phyloP scores from a whole-genome alignment of 78 protist genomes.

The Pigoraptor vietnamica region DNA sequence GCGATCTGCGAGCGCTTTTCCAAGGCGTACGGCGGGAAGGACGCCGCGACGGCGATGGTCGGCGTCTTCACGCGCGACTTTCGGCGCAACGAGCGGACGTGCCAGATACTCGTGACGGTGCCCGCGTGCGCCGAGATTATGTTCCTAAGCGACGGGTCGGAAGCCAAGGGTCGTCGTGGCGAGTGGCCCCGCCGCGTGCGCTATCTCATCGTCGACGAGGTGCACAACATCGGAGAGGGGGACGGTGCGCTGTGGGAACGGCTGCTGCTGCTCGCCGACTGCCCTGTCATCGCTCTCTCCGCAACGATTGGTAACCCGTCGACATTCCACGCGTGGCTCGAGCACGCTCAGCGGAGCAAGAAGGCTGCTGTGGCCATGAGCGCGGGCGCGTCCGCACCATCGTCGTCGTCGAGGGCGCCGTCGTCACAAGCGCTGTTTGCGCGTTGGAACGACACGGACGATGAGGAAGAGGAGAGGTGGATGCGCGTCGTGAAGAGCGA shows the following conservation, averaged over 20 bases:
- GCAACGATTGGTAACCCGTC: constrained; percentile 82
- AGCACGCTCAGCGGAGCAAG: neutral
- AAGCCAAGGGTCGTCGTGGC: neutral
- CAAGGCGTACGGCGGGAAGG: constrained; percentile 18
- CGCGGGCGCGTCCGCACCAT: no score
- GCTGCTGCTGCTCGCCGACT: constrained; percentile 33
- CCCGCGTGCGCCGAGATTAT: constrained; percentile 40
- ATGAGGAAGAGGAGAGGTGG: neutral
- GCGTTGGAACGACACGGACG: neutral
- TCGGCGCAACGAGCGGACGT: neutral
- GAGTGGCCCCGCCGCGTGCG: constrained; percentile 43
- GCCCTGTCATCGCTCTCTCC: constrained; percentile 85
- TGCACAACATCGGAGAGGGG: constrained; percentile 58
- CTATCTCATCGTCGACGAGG: constrained; percentile 83
- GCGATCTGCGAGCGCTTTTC: constrained; percentile 34
- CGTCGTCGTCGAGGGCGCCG: no score
- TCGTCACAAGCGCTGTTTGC: no score
- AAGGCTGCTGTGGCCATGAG: no score
- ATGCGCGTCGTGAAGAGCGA: no score
- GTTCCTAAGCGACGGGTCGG: neutral
- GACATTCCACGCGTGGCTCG: constrained; percentile 54
- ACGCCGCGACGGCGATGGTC: neutral
- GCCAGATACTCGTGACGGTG: constrained; percentile 43
- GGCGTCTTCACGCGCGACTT: constrained; percentile 35
- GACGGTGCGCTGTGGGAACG: constrained; percentile 74